These are phyloP conservation scores for Ephemerocybe angulata DNA, from an alignment of 768 basidiomycete species.

Conservation along the genomic window DNA sequence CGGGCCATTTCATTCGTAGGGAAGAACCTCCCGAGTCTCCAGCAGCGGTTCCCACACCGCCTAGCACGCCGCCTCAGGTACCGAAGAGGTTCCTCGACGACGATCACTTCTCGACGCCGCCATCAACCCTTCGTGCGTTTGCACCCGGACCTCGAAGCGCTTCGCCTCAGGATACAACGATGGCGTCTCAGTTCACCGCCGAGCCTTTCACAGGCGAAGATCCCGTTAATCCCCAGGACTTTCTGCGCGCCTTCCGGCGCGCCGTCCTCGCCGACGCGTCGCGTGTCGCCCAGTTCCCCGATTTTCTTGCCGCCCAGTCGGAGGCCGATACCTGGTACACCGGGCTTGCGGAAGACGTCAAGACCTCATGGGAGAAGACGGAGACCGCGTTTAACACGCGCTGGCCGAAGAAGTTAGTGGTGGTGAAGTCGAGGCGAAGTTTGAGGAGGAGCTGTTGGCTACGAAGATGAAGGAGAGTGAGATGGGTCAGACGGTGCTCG, in stretches of 20 bases:
- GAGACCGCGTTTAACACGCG: background rate
- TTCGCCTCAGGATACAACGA: no score
- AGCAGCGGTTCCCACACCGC: no score
- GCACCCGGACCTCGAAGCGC: no score
- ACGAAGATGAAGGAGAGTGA: background rate
- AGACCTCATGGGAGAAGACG: background rate
- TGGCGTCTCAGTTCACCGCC: background rate
- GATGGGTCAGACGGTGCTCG: background rate
- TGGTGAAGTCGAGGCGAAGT: background rate
- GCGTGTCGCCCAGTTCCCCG: background rate
- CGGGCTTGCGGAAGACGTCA: background rate
- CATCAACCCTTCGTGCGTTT: no score
- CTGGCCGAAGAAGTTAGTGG: background rate
- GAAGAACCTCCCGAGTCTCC: no score
- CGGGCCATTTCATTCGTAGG: no score
- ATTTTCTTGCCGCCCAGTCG: background rate
- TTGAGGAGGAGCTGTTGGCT: conserved; percentile 26
- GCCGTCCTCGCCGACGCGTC: background rate
- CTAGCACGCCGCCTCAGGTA: no score
- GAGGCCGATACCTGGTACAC: background rate
- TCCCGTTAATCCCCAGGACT: background rate
- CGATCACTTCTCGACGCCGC: no score
- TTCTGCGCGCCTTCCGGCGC: background rate
- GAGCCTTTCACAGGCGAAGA: background rate
- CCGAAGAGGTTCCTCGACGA: no score